Evolutionary conservation across 495 filamentous ascomycete species (phyloP), one percentile per base, ranked within the genome.

Genomic region (Penicillium malachiteum): DNA sequence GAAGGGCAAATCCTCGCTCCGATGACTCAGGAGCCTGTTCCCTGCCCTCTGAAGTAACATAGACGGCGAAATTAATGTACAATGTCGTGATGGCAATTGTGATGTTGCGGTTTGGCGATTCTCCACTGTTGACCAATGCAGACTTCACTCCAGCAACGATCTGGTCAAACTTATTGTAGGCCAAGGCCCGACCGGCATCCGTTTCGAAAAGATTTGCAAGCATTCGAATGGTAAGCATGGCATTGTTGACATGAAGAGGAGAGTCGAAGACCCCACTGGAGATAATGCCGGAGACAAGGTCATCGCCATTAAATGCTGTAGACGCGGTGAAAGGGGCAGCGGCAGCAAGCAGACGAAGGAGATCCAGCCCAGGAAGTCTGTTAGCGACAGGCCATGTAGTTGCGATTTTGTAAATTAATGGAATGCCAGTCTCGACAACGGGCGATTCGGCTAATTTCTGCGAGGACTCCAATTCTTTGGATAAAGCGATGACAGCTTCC

Each of bases 151-250:
- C 68, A 11, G 75, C 70, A 10, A 84, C 63, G 32, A 86, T 76
- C 41, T 74, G 70, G 54, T 87, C 83, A 48, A 89, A 89, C 33
- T 79, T 71, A 13, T 70, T 68, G 4, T 81, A 72, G 0, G 81
- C 82, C 1, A 92, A 72, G 14, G 77, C 68, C 10, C 89, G 83
- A 33, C 94, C 94, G 52, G 84, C 74, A 3, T 79, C 67, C 0
- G 88, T 91, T 52, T 84, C 82, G 71, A 97, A 97, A 7, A 97
- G 74, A 54, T 99, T 99, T n/a, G 83, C 86, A 45, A 96, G 80
- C 12, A 86, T 80, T 10, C 95, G 91, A 40, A 89, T 74, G 0
- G 88, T 82, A 70, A 97, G 84, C 89, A 97, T 96, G 32, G 86
- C 81, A 63, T 89, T 89, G 66, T 97, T 96, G 11, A 83, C 74